Evolutionary conservation across 805 yeast species (phyloP), one percentile per base, ranked within the genome.

Genomic region (Candida taoyuanica): DNA sequence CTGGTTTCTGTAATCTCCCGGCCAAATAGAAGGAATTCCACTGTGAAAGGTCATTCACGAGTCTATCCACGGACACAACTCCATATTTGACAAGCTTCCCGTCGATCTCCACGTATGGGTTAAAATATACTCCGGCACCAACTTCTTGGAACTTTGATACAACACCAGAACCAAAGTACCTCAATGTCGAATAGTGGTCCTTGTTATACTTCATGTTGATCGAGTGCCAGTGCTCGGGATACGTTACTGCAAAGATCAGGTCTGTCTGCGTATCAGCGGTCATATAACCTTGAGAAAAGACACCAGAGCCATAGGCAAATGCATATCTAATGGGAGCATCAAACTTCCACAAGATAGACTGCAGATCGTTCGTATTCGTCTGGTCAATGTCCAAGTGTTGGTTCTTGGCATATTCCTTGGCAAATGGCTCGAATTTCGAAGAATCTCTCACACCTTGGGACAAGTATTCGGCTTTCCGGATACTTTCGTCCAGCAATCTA

Each of bases 251-350:
- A 52, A 84, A 78, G 11, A 91, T 83, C 60, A 93, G 62, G 58
- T 93, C 98, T 11, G 86, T 75, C 59, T 93, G 98, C 0, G 88
- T 81, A 25, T 71, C 70, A 11, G 59, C 55, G 9, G 56, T 48
- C 3, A 55, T 39, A n/a, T 65, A 61, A 5, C 78, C 81, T 58
- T 91, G 98, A 26, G 76, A 71, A 52, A 93, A 85, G 1, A 93
- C 96, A 5, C 96, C 96, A 7, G 95, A 84, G 2, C 98, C 98
- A 60, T 91, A 91, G 0, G 97, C 98, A 62, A 91, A 85, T 1
- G 96, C 81, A 51, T 76, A 84, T 37, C 77, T 66, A 12, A 87
- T 74, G 1, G 93, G 89, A 1, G 91, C 82, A 29, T 76, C 65
- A 59, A 85, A 85, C 32, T 68, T 64, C 60, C 73, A 60, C 27